Base-by-base conservation (phyloP, 2,329 filamentous ascomycete genomes). In the Microdochium paspali region DNA sequence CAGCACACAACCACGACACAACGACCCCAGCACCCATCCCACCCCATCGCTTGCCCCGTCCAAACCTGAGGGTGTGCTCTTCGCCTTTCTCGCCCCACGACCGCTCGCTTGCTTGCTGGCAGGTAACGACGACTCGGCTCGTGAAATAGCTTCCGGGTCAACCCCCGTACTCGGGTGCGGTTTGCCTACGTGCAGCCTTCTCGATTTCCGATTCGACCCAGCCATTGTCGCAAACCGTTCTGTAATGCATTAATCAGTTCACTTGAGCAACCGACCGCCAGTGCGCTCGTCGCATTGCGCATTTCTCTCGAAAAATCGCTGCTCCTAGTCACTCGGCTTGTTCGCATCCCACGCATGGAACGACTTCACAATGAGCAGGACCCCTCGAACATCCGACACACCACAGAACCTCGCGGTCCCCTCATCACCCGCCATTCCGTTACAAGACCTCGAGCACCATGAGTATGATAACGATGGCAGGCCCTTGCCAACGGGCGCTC, bases 361-460 rank as follows among this genome's bases (percentile, higher is more conserved):
- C 49, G 49, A 76, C 73, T 72, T 68, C 72, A 66, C 49, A 49
- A 64, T 63, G 62, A 56, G 55, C 44, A 61, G 64, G 53, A 54
- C 55, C 47, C 51, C 60, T 46, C 56, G 54, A 47, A 70, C 71
- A 56, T 66, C 69, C 59, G 69, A 70, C 55, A 64, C 69, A 45
- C 65, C 70, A 49, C 65, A 70, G 51, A 67, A 70, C 54, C 66
- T 67, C 52, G 70, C 74, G 24, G 66, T 68, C 43, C 61, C 65
- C 31, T 55, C 58, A 49, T 69, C 72, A 50, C 76, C 77, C 58
- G 83, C 84, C 52, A 90, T 93, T 67, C 85, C 85, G 50, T 71
- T 91, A 49, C 82, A 82, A 64, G 78, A 84, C 56, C 70, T 87
- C 30, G 61, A 62, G 24, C 60, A 64, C 24, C 49, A 49, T 44